Evolutionary conservation across 2,329 filamentous ascomycete genomes (phyloP).

Genomic region (Sporothrix humicola): DNA sequence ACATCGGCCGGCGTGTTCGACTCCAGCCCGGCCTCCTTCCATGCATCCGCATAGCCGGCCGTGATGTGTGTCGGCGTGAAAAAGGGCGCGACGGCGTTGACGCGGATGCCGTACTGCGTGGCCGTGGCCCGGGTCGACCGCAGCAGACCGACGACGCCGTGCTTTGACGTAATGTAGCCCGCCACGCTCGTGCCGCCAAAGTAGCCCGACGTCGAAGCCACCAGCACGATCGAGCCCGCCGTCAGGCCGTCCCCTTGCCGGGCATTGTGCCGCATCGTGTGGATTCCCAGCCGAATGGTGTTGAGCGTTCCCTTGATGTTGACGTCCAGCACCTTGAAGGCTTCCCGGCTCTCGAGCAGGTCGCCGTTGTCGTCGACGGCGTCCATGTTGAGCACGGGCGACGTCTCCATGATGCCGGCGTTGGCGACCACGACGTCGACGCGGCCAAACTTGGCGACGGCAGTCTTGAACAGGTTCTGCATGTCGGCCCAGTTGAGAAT

Average conservation of each 20-base stretch:
- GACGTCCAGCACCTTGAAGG: slow-evolving; percentile 47
- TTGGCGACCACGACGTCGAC: slow-evolving; percentile 52
- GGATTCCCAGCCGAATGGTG: slow-evolving; percentile 37
- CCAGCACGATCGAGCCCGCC: slow-evolving; percentile 53
- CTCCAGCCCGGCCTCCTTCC: slow-evolving; percentile 46
- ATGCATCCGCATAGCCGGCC: slow-evolving; percentile 46
- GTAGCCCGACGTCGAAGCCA: slow-evolving; percentile 44
- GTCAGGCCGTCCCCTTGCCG: background rate
- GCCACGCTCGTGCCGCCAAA: slow-evolving; percentile 42
- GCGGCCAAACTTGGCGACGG: slow-evolving; percentile 44
- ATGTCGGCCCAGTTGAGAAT: slow-evolving; percentile 48
- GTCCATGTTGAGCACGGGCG: slow-evolving; percentile 40
- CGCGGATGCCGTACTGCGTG: slow-evolving; percentile 43
- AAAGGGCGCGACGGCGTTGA: slow-evolving; percentile 53
- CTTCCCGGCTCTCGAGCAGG: slow-evolving; percentile 40
- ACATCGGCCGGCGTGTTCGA: slow-evolving; percentile 51
- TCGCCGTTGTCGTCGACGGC: slow-evolving; percentile 38
- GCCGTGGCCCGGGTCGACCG: slow-evolving; percentile 38
- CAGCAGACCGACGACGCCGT: slow-evolving; percentile 38
- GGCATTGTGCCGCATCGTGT: slow-evolving; percentile 42
- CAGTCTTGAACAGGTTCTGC: slow-evolving; percentile 44
- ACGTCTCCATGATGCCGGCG: slow-evolving; percentile 48
- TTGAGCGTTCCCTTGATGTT: slow-evolving; percentile 54
- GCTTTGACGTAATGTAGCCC: slow-evolving; percentile 39
- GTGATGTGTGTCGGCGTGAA: slow-evolving; percentile 53